Evolutionary conservation across 371 early-diverging fungal genomes (phyloP).

Genomic region (Phascolomyces articulosus): DNA sequence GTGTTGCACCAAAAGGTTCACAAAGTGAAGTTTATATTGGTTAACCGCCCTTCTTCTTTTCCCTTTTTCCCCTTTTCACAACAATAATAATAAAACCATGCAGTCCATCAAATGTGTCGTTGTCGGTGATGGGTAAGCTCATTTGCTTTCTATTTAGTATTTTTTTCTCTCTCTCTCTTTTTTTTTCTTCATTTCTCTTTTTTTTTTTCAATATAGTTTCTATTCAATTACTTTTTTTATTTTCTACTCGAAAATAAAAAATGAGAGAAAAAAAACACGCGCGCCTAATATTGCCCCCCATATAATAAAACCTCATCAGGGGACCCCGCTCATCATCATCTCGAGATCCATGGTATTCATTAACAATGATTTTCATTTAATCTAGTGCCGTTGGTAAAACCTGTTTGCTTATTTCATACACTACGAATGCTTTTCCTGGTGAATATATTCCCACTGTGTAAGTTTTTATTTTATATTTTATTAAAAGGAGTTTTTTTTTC

Average conservation of each 20-base stretch:
- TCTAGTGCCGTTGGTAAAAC: constrained; percentile 81
- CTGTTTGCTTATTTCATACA: constrained; percentile 77
- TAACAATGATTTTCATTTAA: neutral
- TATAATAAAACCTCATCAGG: constrained; percentile 5
- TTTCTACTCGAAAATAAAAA: neutral
- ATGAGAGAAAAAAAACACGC: neutral
- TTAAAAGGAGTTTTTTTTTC: neutral
- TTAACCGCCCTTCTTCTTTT: neutral
- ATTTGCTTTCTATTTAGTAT: neutral
- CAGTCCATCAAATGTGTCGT: constrained; percentile 99
- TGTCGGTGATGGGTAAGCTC: constrained; percentile 92
- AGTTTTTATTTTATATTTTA: constrained; percentile 6
- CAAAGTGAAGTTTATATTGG: neutral
- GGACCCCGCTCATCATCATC: constrained; percentile 14
- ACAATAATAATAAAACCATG: constrained; percentile 52
- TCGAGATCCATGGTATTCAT: constrained; percentile 8
- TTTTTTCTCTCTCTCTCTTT: neutral
- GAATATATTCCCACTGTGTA: constrained; percentile 81
- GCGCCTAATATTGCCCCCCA: neutral
- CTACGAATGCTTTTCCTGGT: constrained; percentile 81
- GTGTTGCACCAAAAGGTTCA: neutral
- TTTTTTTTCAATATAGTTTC: neutral
- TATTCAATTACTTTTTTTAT: neutral
- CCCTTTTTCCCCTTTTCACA: constrained; percentile 5
- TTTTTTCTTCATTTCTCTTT: neutral